Evolutionary conservation across 2,329 filamentous ascomycete species (phyloP).

Genomic region (Thelonectria olida): DNA sequence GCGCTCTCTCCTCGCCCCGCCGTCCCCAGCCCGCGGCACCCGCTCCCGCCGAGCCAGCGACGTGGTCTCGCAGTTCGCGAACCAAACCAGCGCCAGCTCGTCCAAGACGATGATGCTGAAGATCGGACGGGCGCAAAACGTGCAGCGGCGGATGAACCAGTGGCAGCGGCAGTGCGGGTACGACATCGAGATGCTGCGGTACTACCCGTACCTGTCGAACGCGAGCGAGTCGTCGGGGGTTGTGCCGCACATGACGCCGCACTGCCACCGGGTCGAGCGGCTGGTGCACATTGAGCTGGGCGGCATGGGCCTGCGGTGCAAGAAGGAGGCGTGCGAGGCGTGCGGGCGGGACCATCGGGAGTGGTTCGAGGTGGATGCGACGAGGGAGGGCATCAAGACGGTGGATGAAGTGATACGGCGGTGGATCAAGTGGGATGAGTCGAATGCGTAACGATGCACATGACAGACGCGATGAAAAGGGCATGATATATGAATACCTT

Average conservation of each 20-base stretch:
- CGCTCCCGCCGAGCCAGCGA: conserved; percentile 62
- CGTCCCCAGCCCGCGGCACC: conserved; percentile 47
- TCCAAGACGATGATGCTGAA: conserved; percentile 73
- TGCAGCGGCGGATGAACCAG: conserved; percentile 89
- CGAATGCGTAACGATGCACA: conserved; percentile 12
- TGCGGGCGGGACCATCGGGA: conserved; percentile 90
- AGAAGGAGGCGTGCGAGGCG: conserved; percentile 70
- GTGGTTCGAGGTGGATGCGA: conserved; percentile 92
- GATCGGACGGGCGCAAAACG: conserved; percentile 78
- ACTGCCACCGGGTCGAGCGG: conserved; percentile 87
- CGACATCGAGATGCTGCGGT: conserved; percentile 85
- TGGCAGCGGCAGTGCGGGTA: conserved; percentile 95
- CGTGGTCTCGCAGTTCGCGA: conserved; percentile 61
- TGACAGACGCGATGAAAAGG: neutral
- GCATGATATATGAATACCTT: neutral
- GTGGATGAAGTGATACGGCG: conserved; percentile 76
- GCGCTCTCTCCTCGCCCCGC: conserved; percentile 65
- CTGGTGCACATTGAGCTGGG: conserved; percentile 90
- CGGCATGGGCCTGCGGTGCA: conserved; percentile 63
- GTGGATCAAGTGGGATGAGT: conserved; percentile 88
- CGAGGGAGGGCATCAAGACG: conserved; percentile 72
- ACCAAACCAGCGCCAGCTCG: conserved; percentile 27
- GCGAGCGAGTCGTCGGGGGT: conserved; percentile 40
- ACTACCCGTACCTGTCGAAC: conserved; percentile 82
- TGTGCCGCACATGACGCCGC: conserved; percentile 76